phyloP scores from a whole-genome alignment of 1,284 basidiomycete genomes.

The Ustilago trichophora region DNA sequence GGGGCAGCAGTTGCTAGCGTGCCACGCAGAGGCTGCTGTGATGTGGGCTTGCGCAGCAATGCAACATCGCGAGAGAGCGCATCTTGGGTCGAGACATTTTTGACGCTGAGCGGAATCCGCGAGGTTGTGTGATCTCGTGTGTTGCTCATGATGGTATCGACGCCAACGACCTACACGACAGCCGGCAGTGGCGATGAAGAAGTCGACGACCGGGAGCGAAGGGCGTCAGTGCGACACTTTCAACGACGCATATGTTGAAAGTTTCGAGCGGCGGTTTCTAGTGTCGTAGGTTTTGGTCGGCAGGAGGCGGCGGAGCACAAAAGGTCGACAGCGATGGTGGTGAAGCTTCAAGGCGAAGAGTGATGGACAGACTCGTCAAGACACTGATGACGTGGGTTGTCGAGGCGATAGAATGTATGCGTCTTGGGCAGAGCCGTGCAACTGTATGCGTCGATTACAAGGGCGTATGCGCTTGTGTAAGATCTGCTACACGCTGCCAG shows the following conservation, averaged over 20 bases:
- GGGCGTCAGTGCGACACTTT: conserved; percentile 1
- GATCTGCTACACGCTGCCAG: not conserved
- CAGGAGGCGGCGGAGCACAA: not conserved
- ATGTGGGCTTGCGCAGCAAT: conserved; percentile 22
- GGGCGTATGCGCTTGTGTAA: conserved; percentile 9
- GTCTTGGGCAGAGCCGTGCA: not conserved
- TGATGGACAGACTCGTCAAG: no score
- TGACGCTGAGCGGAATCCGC: conserved; percentile 46
- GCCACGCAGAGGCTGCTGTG: conserved; percentile 13
- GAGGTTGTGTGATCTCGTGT: conserved; percentile 25
- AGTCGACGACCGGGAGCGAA: conserved; percentile 13
- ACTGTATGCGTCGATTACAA: conserved; percentile 12
- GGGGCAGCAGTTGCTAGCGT: not conserved
- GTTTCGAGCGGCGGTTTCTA: not conserved
- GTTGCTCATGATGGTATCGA: conserved; percentile 24
- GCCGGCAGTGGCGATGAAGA: not conserved
- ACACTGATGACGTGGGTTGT: no score
- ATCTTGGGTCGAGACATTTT: conserved; percentile 35
- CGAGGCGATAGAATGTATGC: conserved; percentile 13
- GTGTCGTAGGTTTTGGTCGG: not conserved
- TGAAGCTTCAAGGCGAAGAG: no score
- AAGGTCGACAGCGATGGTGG: no score
- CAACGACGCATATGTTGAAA: conserved; percentile 15
- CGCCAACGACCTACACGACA: conserved; percentile 2
- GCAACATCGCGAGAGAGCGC: conserved; percentile 11